Evolutionary conservation across 2,329 filamentous ascomycete species (phyloP).

Genomic region (Sporothrix humicola): DNA sequence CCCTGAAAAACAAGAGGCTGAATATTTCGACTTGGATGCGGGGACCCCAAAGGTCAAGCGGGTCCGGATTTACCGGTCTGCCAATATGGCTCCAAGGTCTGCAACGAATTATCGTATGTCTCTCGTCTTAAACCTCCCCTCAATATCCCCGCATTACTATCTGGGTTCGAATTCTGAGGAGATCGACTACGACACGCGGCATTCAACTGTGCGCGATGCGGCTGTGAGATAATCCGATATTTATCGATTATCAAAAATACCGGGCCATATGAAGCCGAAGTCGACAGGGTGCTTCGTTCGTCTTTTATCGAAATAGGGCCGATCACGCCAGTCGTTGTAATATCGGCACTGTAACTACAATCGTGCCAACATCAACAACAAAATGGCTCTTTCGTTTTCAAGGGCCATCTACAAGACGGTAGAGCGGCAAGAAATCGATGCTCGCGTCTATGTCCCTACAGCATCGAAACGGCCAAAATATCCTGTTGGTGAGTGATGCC

Average conservation of each 20-base stretch:
- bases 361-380: too few species aligned
- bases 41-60: background rate
- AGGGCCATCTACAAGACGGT: conserved; percentile 17
- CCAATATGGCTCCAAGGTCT: background rate
- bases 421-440: background rate
- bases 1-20: background rate
- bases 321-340: background rate
- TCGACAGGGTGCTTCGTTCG: background rate
- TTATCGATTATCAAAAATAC: background rate
- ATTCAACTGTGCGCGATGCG: background rate
- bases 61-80: conserved; percentile 6
- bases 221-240: background rate
- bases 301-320: background rate
- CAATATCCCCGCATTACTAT: background rate
- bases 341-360: background rate
- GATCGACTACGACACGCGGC: background rate
- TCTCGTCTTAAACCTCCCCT: background rate
- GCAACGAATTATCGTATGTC: background rate
- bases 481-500: background rate
- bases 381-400: background rate
- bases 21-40: background rate
- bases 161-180: too few species aligned
- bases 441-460: background rate
- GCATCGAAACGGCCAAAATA: background rate
- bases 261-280: background rate